Conservation (phyloP, 257 asterid genomes). For the Nicotiana tabacum region DNA sequence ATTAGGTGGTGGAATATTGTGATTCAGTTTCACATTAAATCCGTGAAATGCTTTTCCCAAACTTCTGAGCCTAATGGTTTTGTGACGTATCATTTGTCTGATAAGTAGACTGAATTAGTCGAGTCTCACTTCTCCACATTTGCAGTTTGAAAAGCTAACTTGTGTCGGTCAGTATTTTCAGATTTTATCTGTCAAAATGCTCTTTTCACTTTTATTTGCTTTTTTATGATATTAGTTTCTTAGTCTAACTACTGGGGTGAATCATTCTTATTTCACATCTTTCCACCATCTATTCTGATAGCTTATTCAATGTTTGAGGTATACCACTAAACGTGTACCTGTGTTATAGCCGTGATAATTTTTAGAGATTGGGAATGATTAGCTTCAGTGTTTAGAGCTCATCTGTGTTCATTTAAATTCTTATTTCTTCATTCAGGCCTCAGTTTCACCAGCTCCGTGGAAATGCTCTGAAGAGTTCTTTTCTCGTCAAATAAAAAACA, state of each 20-base stretch:
- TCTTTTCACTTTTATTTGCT: background rate
- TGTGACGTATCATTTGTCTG: background rate
- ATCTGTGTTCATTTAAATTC: background rate
- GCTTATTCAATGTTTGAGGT: background rate
- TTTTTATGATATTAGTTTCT: background rate
- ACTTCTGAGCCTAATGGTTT: background rate
- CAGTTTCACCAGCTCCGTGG: conserved; percentile 89
- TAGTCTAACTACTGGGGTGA: background rate
- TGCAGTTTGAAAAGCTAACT: background rate
- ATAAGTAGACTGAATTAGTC: background rate
- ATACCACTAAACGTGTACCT: background rate
- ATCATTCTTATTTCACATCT: background rate
- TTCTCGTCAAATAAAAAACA: conserved; percentile 56
- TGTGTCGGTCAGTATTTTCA: background rate
- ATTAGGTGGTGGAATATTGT: background rate
- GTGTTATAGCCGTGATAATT: background rate
- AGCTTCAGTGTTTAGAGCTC: background rate
- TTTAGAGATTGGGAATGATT: background rate
- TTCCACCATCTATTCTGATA: background rate
- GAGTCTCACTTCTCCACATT: background rate
- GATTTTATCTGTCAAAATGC: background rate
- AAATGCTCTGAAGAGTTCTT: conserved; percentile 95
- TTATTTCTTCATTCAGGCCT: conserved; percentile 42
- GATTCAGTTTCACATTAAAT: background rate
- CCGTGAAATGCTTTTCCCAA: background rate